Conservation (phyloP, 768 basidiomycete genomes). For the Pholiota molesta region DNA sequence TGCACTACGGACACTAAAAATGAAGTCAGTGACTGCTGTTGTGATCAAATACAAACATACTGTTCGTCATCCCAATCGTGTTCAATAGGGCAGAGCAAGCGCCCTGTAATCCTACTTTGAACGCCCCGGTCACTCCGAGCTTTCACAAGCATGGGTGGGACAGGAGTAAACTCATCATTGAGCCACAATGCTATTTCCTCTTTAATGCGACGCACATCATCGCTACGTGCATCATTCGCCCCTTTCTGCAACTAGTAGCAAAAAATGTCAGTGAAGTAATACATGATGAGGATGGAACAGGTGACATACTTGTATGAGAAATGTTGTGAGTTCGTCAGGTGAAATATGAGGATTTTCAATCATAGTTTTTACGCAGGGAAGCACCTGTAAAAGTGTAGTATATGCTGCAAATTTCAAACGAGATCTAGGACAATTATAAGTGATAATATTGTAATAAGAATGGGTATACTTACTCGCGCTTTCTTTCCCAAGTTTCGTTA, state of each 20-base stretch:
- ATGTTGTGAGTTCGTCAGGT: neutral
- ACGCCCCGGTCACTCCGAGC: neutral
- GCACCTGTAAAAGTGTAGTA: neutral
- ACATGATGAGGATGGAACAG: no score
- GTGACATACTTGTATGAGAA: neutral
- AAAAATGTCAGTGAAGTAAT: no score
- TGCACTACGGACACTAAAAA: neutral
- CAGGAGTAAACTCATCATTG: neutral
- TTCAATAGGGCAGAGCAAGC: neutral
- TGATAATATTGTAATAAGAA: neutral
- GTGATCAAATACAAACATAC: neutral
- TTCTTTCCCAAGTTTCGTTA: neutral
- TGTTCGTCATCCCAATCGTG: neutral
- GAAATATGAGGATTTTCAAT: neutral
- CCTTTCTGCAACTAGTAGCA: neutral
- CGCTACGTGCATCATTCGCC: conserved; percentile 1
- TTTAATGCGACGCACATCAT: conserved; percentile 1
- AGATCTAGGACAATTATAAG: neutral
- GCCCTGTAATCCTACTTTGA: neutral
- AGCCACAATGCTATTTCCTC: conserved; percentile 1
- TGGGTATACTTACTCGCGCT: neutral
- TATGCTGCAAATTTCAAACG: neutral
- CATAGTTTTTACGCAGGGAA: neutral
- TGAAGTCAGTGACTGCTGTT: neutral
- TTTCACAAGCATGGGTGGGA: neutral